These are phyloP conservation scores for Parathielavia appendiculata DNA, from an alignment of 495 filamentous ascomycete genomes.

Conservation along the genomic window DNA sequence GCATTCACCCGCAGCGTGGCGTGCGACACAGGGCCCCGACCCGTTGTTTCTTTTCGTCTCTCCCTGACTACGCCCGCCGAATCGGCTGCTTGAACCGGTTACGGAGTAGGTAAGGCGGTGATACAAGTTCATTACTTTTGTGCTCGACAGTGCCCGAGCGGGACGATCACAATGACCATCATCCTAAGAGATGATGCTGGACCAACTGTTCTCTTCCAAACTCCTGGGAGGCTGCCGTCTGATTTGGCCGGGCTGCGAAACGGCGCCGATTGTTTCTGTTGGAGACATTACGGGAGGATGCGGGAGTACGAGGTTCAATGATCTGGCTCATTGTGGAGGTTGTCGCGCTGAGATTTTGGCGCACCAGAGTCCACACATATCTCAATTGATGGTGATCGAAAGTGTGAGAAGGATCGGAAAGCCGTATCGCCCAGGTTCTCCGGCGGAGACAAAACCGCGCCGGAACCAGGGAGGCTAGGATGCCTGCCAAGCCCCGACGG, in stretches of 20 bases:
- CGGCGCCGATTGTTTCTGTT: neutral
- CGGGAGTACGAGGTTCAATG: too few species aligned
- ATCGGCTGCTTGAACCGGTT: neutral
- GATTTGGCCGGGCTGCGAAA: neutral
- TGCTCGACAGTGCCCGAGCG: neutral
- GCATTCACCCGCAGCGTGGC: constrained; percentile 2
- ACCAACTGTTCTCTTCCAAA: neutral
- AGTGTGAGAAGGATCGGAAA: too few species aligned
- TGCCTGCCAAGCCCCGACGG: too few species aligned
- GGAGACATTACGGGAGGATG: too few species aligned
- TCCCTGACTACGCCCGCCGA: neutral
- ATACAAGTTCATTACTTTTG: neutral
- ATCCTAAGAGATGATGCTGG: constrained; percentile 2
- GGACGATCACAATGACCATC: constrained; percentile 5
- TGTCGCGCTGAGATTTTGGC: neutral
- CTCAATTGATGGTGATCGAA: too few species aligned
- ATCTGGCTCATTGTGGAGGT: too few species aligned
- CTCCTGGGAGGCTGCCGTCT: neutral
- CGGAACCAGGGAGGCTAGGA: too few species aligned
- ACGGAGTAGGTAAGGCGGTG: neutral
- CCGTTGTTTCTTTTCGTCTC: neutral
- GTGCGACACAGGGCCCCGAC: neutral
- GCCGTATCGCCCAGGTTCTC: too few species aligned
- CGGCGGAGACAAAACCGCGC: too few species aligned
- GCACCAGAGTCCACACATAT: neutral